These are phyloP conservation scores for Rhizoclosmatium sp. DNA, from an alignment of 192 early-diverging fungal genomes.

Conservation along the genomic window DNA sequence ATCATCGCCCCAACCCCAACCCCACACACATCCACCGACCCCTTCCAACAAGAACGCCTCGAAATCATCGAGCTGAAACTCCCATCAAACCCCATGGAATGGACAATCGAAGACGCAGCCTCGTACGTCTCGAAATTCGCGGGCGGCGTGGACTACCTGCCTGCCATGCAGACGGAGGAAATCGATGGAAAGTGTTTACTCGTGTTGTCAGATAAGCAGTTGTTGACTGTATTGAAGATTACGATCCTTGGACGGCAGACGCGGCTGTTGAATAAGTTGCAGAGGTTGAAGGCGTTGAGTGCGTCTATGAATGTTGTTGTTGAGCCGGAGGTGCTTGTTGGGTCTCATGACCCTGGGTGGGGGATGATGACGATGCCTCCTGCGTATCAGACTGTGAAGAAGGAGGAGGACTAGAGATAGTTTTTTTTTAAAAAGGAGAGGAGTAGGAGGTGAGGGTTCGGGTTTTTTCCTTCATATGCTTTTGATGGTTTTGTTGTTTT, in stretches of 20 bases:
- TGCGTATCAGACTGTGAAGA: not conserved
- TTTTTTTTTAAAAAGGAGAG: no score
- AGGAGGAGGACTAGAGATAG: not conserved
- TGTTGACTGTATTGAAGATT: not conserved
- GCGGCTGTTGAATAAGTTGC: not conserved
- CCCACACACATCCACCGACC: not conserved
- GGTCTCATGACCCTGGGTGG: not conserved
- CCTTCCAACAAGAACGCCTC: constrained; percentile 2
- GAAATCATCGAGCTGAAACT: constrained; percentile 10
- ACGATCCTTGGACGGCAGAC: constrained; percentile 3
- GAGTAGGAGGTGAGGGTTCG: no score
- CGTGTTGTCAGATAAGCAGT: not conserved
- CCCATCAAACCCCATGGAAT: not conserved
- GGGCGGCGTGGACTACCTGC: not conserved
- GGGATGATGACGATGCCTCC: not conserved
- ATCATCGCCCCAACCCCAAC: not conserved
- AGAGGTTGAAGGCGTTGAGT: constrained; percentile 1
- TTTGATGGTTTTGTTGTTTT: no score
- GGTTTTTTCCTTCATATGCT: no score
- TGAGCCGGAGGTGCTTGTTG: not conserved
- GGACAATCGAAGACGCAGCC: constrained; percentile 3
- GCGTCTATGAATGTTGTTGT: not conserved
- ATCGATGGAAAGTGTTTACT: constrained; percentile 7
- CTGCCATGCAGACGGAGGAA: not conserved
- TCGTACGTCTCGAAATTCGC: not conserved